Evolutionary conservation across 75 land plant species (phyloP).

Genomic region (Cryptomeria japonica): DNA sequence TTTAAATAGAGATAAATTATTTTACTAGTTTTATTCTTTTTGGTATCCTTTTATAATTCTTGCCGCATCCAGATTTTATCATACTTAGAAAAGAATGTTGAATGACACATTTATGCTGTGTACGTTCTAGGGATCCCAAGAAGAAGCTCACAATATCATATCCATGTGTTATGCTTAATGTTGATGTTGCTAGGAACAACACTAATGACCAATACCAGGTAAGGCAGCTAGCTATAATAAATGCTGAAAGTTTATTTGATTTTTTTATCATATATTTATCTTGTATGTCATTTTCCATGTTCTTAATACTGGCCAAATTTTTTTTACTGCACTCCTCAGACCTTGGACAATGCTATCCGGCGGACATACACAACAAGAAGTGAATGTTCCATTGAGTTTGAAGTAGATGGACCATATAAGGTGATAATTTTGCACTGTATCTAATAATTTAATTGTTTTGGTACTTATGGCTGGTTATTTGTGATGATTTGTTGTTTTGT

Average conservation of each 20-base stretch:
- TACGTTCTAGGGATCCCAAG: constrained; percentile 62
- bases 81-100: neutral
- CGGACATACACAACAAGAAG: constrained; percentile 85
- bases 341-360: constrained; percentile 63
- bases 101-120: neutral
- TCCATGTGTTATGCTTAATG: constrained; percentile 99
- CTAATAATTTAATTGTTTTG: neutral
- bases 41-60: neutral
- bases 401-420: constrained; percentile 99
- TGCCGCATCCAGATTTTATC: neutral
- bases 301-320: neutral
- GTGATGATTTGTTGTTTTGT: constrained; percentile 4
- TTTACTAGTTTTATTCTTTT: neutral
- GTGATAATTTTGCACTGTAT: constrained; percentile 26
- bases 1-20: neutral
- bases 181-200: constrained; percentile 98
- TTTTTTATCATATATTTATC: neutral
- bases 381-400: constrained; percentile 99
- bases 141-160: constrained; percentile 93
- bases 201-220: constrained; percentile 99
- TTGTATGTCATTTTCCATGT: neutral
- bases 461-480: neutral
- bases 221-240: neutral
- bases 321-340: constrained; percentile 37
- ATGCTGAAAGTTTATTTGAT: constrained; percentile 3